Evolutionary conservation across 495 filamentous ascomycete genomes (phyloP).

Genomic region (Talaromyces borbonicus): DNA sequence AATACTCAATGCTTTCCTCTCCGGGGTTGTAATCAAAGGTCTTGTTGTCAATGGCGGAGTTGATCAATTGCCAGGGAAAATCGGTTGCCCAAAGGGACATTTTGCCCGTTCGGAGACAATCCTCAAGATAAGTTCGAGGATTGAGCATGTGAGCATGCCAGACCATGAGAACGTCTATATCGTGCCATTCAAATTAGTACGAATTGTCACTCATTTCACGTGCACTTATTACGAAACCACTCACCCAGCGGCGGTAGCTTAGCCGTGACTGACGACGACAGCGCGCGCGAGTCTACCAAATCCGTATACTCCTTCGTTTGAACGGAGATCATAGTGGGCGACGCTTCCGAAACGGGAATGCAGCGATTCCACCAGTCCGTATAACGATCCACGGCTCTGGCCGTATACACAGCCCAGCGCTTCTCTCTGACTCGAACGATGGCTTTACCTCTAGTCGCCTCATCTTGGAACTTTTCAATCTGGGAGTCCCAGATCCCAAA

Average conservation of each 20-base stretch:
- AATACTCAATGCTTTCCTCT: slow-evolving; percentile 32
- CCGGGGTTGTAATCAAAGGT: slow-evolving; percentile 53
- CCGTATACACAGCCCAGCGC: slow-evolving; percentile 68
- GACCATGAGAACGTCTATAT: slow-evolving; percentile 73
- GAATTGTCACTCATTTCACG: neutral
- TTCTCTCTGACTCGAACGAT: slow-evolving; percentile 56
- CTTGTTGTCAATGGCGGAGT: slow-evolving; percentile 51
- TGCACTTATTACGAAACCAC: slow-evolving; percentile 1
- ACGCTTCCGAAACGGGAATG: slow-evolving; percentile 8
- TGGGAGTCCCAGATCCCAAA: slow-evolving; percentile 51
- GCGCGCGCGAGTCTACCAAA: slow-evolving; percentile 5
- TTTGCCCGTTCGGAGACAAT: slow-evolving; percentile 55
- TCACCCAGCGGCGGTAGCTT: slow-evolving; percentile 25
- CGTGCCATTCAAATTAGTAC: neutral
- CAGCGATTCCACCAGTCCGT: slow-evolving; percentile 54
- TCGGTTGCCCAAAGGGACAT: slow-evolving; percentile 51
- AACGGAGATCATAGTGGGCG: slow-evolving; percentile 7
- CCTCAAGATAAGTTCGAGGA: slow-evolving; percentile 67
- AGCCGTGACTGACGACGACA: slow-evolving; percentile 13
- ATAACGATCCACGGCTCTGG: slow-evolving; percentile 66
- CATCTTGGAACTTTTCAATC: slow-evolving; percentile 12
- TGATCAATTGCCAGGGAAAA: slow-evolving; percentile 62
- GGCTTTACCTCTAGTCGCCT: slow-evolving; percentile 13
- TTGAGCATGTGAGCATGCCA: slow-evolving; percentile 86
- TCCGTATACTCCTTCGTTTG: slow-evolving; percentile 8